A percentile compares a stretch with the other conserved stretches of the same genome.
These are phyloP conservation scores for Eragrostis tef DNA, from an alignment of 202 grass and related monocot genomes.

Conservation along the genomic window DNA sequence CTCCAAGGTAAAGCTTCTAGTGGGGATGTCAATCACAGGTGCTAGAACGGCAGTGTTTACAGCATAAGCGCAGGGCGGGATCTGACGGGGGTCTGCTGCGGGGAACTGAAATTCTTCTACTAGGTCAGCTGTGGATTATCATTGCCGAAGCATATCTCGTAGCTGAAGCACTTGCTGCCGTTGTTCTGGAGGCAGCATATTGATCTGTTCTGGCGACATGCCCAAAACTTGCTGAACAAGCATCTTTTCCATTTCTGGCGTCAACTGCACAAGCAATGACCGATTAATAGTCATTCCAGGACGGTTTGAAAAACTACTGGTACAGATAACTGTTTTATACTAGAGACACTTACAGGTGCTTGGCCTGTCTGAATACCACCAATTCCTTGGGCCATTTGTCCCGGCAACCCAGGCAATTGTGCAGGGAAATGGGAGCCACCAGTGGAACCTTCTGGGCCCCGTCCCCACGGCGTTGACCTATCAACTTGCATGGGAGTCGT, in stretches of 20 bases:
- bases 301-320: too few species aligned
- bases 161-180: slow-evolving; percentile 93
- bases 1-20: slow-evolving; percentile 8
- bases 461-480: slow-evolving; percentile 68
- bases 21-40: slow-evolving; percentile 15
- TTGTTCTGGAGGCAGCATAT: slow-evolving; percentile 86
- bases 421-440: slow-evolving; percentile 62
- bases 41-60: neutral
- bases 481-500: slow-evolving; percentile 65
- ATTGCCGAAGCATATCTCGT: slow-evolving; percentile 75
- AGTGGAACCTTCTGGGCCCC: slow-evolving; percentile 51
- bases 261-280: slow-evolving; percentile 65
- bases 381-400: slow-evolving; percentile 67
- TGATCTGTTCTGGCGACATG: slow-evolving; percentile 86
- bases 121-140: slow-evolving; percentile 21
- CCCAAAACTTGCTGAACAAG: slow-evolving; percentile 89
- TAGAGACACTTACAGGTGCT: slow-evolving; percentile 60
- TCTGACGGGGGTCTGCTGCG: neutral
- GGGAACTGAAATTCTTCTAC: slow-evolving; percentile 19
- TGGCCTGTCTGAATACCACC: slow-evolving; percentile 56
- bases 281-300: neutral
- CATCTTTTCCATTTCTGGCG: slow-evolving; percentile 86
- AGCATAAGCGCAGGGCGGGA: neutral
- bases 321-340: neutral
- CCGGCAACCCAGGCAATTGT: slow-evolving; percentile 58